Percentiles rank a stretch among this genome's conserved stretches.
Evolutionary conservation across 495 filamentous ascomycete genomes (phyloP).

Genomic region (Umbilicaria muhlenbergii): DNA sequence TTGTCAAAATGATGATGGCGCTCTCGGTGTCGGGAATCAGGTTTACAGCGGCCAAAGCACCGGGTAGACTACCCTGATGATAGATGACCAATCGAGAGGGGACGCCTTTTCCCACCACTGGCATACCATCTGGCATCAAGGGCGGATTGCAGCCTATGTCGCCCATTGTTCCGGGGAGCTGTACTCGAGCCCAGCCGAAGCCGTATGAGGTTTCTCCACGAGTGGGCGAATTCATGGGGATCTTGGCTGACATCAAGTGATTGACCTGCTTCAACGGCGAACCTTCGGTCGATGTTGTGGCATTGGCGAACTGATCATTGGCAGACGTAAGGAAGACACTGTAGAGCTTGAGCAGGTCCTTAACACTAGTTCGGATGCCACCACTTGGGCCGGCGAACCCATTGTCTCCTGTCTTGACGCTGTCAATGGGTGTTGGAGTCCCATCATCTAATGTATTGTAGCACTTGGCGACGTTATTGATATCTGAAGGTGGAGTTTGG

Average conservation of each 20-base stretch:
- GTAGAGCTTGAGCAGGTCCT: constrained; percentile 8
- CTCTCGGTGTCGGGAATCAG: constrained; percentile 16
- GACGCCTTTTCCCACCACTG: constrained; percentile 7
- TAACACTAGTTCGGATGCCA: constrained; percentile 5
- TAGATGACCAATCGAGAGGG: constrained; percentile 10
- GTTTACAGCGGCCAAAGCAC: constrained; percentile 7
- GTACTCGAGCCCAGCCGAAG: constrained; percentile 6
- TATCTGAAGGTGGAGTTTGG: constrained; percentile 6
- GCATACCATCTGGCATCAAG: constrained; percentile 6
- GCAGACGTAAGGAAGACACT: background rate
- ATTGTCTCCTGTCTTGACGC: constrained; percentile 1
- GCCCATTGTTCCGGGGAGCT: constrained; percentile 9
- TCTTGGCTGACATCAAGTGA: constrained; percentile 5
- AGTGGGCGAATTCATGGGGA: background rate
- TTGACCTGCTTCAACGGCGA: constrained; percentile 4
- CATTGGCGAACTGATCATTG: constrained; percentile 2
- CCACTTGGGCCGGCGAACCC: constrained; percentile 3
- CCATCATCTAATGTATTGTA: constrained; percentile 1
- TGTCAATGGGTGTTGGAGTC: background rate
- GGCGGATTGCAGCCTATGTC: background rate
- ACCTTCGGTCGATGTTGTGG: background rate
- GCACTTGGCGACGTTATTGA: constrained; percentile 9
- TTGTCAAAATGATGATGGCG: constrained; percentile 15
- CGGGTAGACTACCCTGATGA: constrained; percentile 14
- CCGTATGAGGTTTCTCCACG: constrained; percentile 6